Percentiles rank a stretch among this genome's conserved stretches.
Conservation (phyloP, 139 green algal species). For the Volvox reticuliferus region DNA sequence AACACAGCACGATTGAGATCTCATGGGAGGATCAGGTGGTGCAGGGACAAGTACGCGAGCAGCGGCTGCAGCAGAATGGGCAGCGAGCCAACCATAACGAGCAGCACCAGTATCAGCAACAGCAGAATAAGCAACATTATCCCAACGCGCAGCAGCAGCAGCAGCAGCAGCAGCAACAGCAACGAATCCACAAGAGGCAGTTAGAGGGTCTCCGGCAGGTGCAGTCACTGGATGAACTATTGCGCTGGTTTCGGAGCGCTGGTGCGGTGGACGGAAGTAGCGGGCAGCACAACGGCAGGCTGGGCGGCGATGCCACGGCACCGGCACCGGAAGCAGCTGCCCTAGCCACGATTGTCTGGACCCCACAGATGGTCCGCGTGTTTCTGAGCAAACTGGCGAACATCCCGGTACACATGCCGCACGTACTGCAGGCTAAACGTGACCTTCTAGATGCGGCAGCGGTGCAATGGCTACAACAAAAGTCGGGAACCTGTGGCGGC, state of each 20-base stretch:
- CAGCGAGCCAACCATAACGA: not conserved
- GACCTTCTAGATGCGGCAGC: not conserved
- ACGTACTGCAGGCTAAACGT: not conserved
- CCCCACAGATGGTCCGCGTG: not conserved
- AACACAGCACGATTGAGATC: no score
- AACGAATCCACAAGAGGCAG: not conserved
- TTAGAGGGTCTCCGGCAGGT: not conserved
- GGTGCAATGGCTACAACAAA: not conserved
- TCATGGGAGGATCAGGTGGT: no score
- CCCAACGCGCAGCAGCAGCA: not conserved
- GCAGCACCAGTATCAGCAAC: not conserved
- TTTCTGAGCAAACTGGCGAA: not conserved
- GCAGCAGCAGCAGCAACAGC: constrained; percentile 14
- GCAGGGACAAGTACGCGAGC: not conserved
- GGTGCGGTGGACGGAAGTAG: no score
- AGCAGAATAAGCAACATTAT: not conserved
- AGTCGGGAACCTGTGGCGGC: not conserved
- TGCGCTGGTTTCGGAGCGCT: not conserved
- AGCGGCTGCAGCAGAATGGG: not conserved
- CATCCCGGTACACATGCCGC: not conserved
- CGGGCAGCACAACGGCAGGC: not conserved
- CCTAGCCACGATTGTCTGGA: not conserved
- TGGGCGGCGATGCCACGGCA: not conserved
- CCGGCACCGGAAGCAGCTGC: not conserved
- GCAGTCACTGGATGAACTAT: not conserved